Evolutionary conservation across 805 yeast species (phyloP).

Genomic region (Wickerhamiella domercqiae): DNA sequence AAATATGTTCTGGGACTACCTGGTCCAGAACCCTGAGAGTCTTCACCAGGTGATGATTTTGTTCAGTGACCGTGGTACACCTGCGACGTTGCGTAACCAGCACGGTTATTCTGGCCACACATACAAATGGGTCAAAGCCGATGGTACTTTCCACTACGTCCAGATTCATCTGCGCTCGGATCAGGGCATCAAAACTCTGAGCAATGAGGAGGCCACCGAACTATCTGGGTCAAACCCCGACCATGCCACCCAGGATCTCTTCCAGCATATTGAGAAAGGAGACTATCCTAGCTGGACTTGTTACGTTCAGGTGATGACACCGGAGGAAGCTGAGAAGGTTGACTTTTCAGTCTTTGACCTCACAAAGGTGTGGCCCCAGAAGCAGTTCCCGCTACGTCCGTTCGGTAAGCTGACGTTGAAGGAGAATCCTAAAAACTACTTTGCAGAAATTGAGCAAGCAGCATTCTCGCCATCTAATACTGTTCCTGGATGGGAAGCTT

Average conservation of each 20-base stretch:
- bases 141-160: conserved; percentile 38
- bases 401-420: conserved; percentile 41
- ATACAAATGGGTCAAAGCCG: conserved; percentile 38
- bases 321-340: conserved; percentile 38
- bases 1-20: conserved; percentile 43
- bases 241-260: conserved; percentile 31
- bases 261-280: conserved; percentile 33
- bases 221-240: conserved; percentile 38
- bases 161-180: conserved; percentile 41
- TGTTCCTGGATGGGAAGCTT: conserved; percentile 61
- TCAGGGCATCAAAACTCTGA: conserved; percentile 33
- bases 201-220: conserved; percentile 32
- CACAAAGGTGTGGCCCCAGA: conserved; percentile 45
- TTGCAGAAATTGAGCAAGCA: conserved; percentile 35
- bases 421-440: conserved; percentile 42
- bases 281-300: conserved; percentile 37
- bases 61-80: conserved; percentile 49
- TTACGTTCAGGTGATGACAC: conserved; percentile 45
- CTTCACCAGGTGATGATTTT: conserved; percentile 42
- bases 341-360: conserved; percentile 36
- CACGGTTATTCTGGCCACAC: conserved; percentile 54
- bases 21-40: conserved; percentile 38
- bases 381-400: conserved; percentile 37
- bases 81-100: conserved; percentile 39
- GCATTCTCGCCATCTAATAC: conserved; percentile 64